These are phyloP conservation scores for Penicillium sp. DNA, from an alignment of 2,329 filamentous ascomycete species.

Conservation along the genomic window DNA sequence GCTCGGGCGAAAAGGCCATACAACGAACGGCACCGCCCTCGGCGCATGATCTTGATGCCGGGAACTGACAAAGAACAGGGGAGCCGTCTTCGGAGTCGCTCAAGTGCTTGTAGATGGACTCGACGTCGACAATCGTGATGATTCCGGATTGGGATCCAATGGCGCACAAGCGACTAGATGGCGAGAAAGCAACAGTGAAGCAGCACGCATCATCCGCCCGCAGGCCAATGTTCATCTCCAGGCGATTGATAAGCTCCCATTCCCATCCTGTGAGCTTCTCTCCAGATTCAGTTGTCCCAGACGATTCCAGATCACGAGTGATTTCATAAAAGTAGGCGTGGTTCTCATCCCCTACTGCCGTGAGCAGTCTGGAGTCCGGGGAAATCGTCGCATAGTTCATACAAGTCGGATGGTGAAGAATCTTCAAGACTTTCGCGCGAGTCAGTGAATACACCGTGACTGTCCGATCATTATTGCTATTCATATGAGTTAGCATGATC, in stretches of 20 bases:
- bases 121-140: slow-evolving; percentile 47
- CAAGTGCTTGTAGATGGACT: slow-evolving; percentile 26
- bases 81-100: slow-evolving; percentile 30
- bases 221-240: slow-evolving; percentile 43
- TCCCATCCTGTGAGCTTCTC: slow-evolving; percentile 40
- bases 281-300: slow-evolving; percentile 28
- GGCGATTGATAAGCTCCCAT: slow-evolving; percentile 40
- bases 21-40: slow-evolving; percentile 77
- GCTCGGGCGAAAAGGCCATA: slow-evolving; percentile 87
- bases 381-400: slow-evolving; percentile 96
- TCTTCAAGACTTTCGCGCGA: slow-evolving; percentile 64
- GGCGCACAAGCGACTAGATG: slow-evolving; percentile 48
- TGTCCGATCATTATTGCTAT: slow-evolving; percentile 87
- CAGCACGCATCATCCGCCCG: slow-evolving; percentile 44
- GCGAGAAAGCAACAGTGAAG: slow-evolving; percentile 51
- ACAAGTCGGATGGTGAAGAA: slow-evolving; percentile 72
- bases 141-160: slow-evolving; percentile 51
- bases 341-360: slow-evolving; percentile 84
- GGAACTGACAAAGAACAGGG: slow-evolving; percentile 68
- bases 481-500: slow-evolving; percentile 50
- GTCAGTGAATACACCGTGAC: slow-evolving; percentile 78
- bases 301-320: slow-evolving; percentile 31
- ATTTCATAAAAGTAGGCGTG: slow-evolving; percentile 76
- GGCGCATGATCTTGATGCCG: slow-evolving; percentile 70
- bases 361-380: slow-evolving; percentile 74